Base-by-base conservation (phyloP, 805 yeast species). In the Nakazawaea pomicola region DNA sequence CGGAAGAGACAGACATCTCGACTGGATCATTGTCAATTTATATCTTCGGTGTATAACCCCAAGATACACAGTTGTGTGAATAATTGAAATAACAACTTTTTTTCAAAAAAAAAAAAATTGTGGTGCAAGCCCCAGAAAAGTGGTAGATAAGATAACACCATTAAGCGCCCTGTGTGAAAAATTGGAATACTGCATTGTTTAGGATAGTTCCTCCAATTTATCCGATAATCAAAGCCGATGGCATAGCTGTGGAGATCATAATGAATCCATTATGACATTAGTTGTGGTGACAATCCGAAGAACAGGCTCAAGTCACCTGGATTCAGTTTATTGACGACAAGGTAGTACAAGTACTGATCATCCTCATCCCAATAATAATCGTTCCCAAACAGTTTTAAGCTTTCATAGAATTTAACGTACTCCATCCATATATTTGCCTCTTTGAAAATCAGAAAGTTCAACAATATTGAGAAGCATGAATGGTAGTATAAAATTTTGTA, bases 351-450 rank as follows among this genome's bases (percentile, higher is more conserved):
- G 7, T 19, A 32, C 9, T 19, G 35, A 34, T 34, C 37, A 25
- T 34, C 37, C 16, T 34, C 30, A 34, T 34, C 37, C 37, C 37
- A 34, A 34, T n/a, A 34, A 23, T 34, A 34, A 4, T 24, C 14
- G n/a, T 12, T 23, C 8, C 24, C 29, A 14, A 24, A 34, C 9
- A 9, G 18, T 9, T 24, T 12, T n/a, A 36, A 36, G 6, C 15
- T 9, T 36, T 16, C 15, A n/a, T 36, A 36, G 19, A 27, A 36
- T 4, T 17, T n/a, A 9, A 36, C 28, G n/a, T 10, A 36, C 5
- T 28, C 33, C 9, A 19, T 12, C 39, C 39, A 36, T 7, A 36
- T 27, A 20, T 36, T 36, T 27, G 32, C 12, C 5, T 18, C 19
- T 18, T 28, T 28, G 25, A 27, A 36, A 29, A 36, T 27, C 8